These are phyloP conservation scores for Cyclocybe cylindracea DNA, from an alignment of 768 basidiomycete species.

Conservation along the genomic window DNA sequence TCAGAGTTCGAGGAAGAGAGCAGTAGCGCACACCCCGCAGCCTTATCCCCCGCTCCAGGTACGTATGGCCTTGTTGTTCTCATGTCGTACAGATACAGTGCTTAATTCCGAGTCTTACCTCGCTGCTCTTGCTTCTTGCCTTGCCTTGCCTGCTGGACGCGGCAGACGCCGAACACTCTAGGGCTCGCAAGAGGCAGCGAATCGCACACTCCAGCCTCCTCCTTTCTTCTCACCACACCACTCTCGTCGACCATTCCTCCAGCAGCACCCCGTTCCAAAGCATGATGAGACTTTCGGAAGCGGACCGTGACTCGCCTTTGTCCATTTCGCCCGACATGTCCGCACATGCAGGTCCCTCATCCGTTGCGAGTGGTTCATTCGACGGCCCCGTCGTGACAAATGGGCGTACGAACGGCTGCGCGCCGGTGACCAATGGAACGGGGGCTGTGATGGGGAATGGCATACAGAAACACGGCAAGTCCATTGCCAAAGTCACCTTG, in stretches of 20 bases:
- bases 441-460: conserved; percentile 46
- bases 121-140: conserved; percentile 7
- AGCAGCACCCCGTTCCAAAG: conserved; percentile 29
- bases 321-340: conserved; percentile 45
- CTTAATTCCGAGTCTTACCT: conserved; percentile 12
- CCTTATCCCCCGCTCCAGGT: conserved; percentile 34
- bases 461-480: conserved; percentile 47
- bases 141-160: conserved; percentile 16
- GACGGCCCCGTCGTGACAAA: conserved; percentile 30
- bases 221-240: conserved; percentile 27
- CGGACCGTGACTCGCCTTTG: conserved; percentile 47
- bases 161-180: conserved; percentile 50
- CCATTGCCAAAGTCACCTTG: conserved; percentile 62
- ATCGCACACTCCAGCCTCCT: conserved; percentile 41
- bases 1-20: conserved; percentile 59
- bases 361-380: conserved; percentile 19
- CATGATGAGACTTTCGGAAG: conserved; percentile 55
- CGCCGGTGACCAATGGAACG: conserved; percentile 35
- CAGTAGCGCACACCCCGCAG: conserved; percentile 31
- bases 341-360: conserved; percentile 57
- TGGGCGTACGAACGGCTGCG: conserved; percentile 43
- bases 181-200: conserved; percentile 75
- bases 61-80: conserved; percentile 15
- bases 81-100: neutral
- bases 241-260: conserved; percentile 32